phyloP scores from a whole-genome alignment of 2,329 filamentous ascomycete species.

The Thelonectria blattea region DNA sequence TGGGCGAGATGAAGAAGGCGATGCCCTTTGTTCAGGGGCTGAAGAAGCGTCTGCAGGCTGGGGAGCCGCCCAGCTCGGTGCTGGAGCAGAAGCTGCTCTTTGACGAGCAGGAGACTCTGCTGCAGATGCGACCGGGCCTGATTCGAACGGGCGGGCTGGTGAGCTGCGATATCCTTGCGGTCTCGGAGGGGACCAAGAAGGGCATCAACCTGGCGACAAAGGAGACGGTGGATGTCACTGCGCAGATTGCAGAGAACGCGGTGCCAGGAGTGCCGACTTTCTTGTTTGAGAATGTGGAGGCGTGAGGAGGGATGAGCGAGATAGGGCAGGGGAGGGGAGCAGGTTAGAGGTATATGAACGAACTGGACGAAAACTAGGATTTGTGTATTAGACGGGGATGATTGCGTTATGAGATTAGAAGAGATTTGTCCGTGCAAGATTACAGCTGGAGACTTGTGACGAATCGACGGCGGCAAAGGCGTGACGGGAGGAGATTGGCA shows the following conservation, averaged over 20 bases:
- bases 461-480: constrained; percentile 9
- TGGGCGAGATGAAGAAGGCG: constrained; percentile 92
- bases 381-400: constrained; percentile 8
- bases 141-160: constrained; percentile 75
- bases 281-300: constrained; percentile 79
- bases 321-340: constrained; percentile 8
- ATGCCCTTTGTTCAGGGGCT: constrained; percentile 94
- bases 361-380: constrained; percentile 8
- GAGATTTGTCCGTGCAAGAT: neutral
- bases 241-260: constrained; percentile 70
- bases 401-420: constrained; percentile 11
- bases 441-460: neutral
- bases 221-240: constrained; percentile 62
- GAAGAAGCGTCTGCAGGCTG: constrained; percentile 80
- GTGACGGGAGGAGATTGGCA: constrained; percentile 3
- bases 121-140: constrained; percentile 79
- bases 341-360: constrained; percentile 23
- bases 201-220: constrained; percentile 61
- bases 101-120: constrained; percentile 78
- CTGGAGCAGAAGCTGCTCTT: constrained; percentile 87
- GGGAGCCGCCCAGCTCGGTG: constrained; percentile 70
- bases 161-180: constrained; percentile 73
- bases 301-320: constrained; percentile 25
- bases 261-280: constrained; percentile 85
- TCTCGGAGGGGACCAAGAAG: constrained; percentile 73